Evolutionary conservation across 768 basidiomycete genomes (phyloP).

Genomic region (Xerocomellus dryophilus): DNA sequence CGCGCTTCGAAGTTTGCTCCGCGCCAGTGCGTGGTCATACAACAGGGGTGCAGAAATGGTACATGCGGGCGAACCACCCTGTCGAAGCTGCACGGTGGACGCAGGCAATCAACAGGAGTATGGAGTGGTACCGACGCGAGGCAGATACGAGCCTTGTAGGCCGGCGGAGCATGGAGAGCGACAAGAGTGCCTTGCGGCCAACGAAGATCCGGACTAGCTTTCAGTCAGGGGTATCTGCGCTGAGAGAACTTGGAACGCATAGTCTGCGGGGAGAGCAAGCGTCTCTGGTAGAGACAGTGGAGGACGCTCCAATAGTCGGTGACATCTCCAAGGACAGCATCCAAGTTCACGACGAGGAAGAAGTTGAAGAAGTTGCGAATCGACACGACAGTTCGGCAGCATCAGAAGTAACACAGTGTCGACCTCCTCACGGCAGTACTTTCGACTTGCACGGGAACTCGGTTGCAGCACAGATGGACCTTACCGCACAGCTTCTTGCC

Average conservation of each 20-base stretch:
- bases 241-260: slow-evolving; percentile 25
- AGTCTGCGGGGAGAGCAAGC: slow-evolving; percentile 24
- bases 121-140: slow-evolving; percentile 65
- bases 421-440: slow-evolving; percentile 54
- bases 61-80: slow-evolving; percentile 80
- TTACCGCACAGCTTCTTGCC: slow-evolving; percentile 62
- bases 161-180: slow-evolving; percentile 49
- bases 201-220: slow-evolving; percentile 31
- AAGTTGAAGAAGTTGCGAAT: slow-evolving; percentile 30
- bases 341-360: slow-evolving; percentile 30
- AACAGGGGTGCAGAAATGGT: slow-evolving; percentile 65
- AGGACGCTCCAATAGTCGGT: slow-evolving; percentile 4
- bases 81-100: slow-evolving; percentile 90
- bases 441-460: slow-evolving; percentile 72
- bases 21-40: slow-evolving; percentile 47
- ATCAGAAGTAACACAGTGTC: slow-evolving; percentile 37
- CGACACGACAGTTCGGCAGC: slow-evolving; percentile 47
- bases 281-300: slow-evolving; percentile 24
- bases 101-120: slow-evolving; percentile 66
- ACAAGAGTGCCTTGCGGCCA: slow-evolving; percentile 37
- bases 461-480: slow-evolving; percentile 71
- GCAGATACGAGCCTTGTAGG: slow-evolving; percentile 25
- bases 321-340: slow-evolving; percentile 17
- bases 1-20: slow-evolving; percentile 82
- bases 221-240: slow-evolving; percentile 26